Conservation (phyloP, 495 filamentous ascomycete species). For the Aspergillus haitiensis region DNA sequence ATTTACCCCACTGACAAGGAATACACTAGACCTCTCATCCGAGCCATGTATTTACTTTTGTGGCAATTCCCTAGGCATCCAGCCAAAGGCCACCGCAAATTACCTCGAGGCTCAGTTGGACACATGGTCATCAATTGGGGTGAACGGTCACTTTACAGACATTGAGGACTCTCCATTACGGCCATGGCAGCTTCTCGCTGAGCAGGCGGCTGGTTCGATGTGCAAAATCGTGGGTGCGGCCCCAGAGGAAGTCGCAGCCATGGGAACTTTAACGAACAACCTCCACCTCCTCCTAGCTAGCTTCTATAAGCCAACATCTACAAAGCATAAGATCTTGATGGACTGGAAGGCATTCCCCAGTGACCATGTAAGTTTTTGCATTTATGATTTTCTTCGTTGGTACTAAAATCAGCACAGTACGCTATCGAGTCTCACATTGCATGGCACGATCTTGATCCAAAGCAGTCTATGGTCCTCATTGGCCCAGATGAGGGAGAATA, state of each 20-base stretch:
- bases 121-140: conserved; percentile 88
- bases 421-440: conserved; percentile 86
- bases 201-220: conserved; percentile 69
- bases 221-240: conserved; percentile 79
- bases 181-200: conserved; percentile 77
- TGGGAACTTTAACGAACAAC: conserved; percentile 92
- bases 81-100: conserved; percentile 70
- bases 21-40: conserved; percentile 37
- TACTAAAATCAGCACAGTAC: conserved; percentile 54
- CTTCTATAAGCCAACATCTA: conserved; percentile 79
- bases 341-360: conserved; percentile 95
- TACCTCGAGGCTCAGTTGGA: conserved; percentile 77
- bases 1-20: conserved; percentile 16
- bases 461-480: conserved; percentile 73
- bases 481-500: conserved; percentile 55
- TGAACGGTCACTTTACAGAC: conserved; percentile 85
- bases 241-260: conserved; percentile 78
- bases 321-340: conserved; percentile 81
- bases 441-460: conserved; percentile 69
- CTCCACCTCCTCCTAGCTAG: conserved; percentile 85
- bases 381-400: background rate
- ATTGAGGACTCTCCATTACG: conserved; percentile 71
- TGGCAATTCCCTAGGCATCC: conserved; percentile 91
- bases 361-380: conserved; percentile 64
- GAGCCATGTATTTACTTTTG: conserved; percentile 77